A percentile compares a stretch with the other conserved stretches of the same genome.
These are phyloP conservation scores for Clathrus columnatus DNA, from an alignment of 768 basidiomycete species.

Conservation along the genomic window DNA sequence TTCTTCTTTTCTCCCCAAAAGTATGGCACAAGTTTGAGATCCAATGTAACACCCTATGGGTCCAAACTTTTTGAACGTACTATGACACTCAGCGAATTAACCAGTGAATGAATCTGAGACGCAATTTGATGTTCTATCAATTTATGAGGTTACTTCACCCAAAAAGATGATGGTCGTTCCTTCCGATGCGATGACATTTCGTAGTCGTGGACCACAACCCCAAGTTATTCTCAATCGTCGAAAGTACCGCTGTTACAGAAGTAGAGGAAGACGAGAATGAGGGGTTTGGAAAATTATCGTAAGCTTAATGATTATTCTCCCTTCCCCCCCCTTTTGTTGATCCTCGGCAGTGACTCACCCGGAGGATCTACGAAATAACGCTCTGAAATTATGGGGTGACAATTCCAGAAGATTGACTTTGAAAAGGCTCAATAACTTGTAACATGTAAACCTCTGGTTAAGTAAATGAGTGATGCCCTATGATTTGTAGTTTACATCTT, in stretches of 20 bases:
- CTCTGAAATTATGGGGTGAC: slow-evolving; percentile 23
- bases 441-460: too few relatives aligned
- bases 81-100: not conserved
- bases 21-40: not conserved
- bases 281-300: slow-evolving; percentile 43
- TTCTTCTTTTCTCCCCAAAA: too few relatives aligned
- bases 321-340: not conserved
- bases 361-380: slow-evolving; percentile 9
- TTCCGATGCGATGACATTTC: slow-evolving; percentile 31
- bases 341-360: slow-evolving; percentile 12
- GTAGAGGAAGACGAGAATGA: slow-evolving; percentile 18
- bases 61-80: not conserved
- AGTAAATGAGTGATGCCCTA: too few relatives aligned
- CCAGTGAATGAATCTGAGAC: slow-evolving; percentile 16
- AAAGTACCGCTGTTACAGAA: slow-evolving; percentile 23
- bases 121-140: slow-evolving; percentile 19
- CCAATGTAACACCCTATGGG: not conserved
- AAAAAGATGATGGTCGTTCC: slow-evolving; percentile 24
- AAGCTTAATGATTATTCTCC: slow-evolving; percentile 3
- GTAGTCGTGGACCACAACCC: slow-evolving; percentile 24
- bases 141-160: slow-evolving; percentile 38
- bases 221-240: slow-evolving; percentile 28
- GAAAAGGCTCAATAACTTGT: too few relatives aligned
- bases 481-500: too few relatives aligned
- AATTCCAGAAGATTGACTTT: slow-evolving; percentile 19